Conservation (phyloP, 768 basidiomycete species). For the Leccinum sublutescens region DNA sequence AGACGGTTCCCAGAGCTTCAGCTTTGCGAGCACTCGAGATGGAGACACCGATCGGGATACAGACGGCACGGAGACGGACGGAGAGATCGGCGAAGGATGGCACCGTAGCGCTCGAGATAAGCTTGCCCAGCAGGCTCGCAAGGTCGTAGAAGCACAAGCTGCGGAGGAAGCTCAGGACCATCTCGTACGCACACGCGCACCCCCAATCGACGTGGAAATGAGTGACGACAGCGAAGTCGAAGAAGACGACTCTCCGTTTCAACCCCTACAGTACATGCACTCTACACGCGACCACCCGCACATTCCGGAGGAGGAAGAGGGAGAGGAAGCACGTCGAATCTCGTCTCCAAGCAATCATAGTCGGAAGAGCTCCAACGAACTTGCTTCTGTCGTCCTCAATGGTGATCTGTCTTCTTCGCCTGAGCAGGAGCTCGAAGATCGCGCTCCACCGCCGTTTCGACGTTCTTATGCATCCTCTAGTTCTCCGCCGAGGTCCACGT, state of each 20-base stretch:
- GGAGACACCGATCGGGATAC: constrained; percentile 45
- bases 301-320: constrained; percentile 73
- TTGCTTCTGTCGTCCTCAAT: constrained; percentile 36
- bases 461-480: constrained; percentile 13
- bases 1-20: constrained; percentile 68
- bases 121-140: constrained; percentile 67
- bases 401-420: constrained; percentile 8
- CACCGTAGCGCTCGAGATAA: constrained; percentile 63
- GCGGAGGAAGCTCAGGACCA: constrained; percentile 47
- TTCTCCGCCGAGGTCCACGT: constrained; percentile 18
- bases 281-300: constrained; percentile 51
- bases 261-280: constrained; percentile 38
- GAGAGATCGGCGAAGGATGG: constrained; percentile 57
- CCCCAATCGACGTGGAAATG: constrained; percentile 72
- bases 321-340: constrained; percentile 35
- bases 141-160: constrained; percentile 47
- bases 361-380: constrained; percentile 20
- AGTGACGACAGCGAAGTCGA: constrained; percentile 79
- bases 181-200: constrained; percentile 42
- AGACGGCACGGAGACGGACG: constrained; percentile 52
- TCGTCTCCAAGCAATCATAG: constrained; percentile 26
- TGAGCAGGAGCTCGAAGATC: constrained; percentile 12
- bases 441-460: constrained; percentile 17
- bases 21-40: constrained; percentile 68
- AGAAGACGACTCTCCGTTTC: constrained; percentile 46